Percentiles rank a stretch among this genome's conserved stretches.
Evolutionary conservation across 805 yeast genomes (phyloP).

Genomic region (Soucietia sequanensis): DNA sequence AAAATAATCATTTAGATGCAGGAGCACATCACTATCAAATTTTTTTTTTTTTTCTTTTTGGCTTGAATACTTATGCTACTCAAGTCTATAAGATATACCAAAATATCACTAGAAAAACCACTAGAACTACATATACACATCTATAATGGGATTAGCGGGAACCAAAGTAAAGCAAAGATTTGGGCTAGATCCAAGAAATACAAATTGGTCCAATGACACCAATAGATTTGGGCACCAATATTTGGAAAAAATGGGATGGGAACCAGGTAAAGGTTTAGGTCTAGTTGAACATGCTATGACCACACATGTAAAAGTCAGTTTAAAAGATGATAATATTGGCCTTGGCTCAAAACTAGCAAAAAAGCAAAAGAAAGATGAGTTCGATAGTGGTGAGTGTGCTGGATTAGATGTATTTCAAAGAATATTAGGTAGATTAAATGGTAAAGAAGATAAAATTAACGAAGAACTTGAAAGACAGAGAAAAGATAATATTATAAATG

Average conservation of each 20-base stretch:
- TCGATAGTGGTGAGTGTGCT: slow-evolving; percentile 79
- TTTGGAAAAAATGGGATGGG: slow-evolving; percentile 84
- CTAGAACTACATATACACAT: no score
- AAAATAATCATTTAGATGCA: slow-evolving; percentile 2
- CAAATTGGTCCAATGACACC: slow-evolving; percentile 88
- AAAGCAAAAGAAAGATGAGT: slow-evolving; percentile 59
- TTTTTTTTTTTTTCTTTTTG: slow-evolving; percentile 3
- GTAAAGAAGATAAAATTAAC: slow-evolving; percentile 67
- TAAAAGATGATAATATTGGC: slow-evolving; percentile 83
- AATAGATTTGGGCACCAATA: slow-evolving; percentile 86
- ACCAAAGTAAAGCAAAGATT: slow-evolving; percentile 77
- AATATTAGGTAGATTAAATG: slow-evolving; percentile 84
- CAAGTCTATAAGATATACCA: neutral
- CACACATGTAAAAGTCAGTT: slow-evolving; percentile 75
- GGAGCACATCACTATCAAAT: slow-evolving; percentile 1
- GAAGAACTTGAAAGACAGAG: slow-evolving; percentile 69
- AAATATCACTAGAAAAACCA: slow-evolving; percentile 1
- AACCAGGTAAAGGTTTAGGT: slow-evolving; percentile 88
- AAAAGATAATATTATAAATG: slow-evolving; percentile 68
- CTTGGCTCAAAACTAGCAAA: slow-evolving; percentile 79
- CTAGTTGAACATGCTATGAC: slow-evolving; percentile 62
- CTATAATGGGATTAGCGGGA: slow-evolving; percentile 87
- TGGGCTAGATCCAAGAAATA: slow-evolving; percentile 91
- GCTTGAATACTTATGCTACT: neutral
- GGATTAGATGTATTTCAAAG: slow-evolving; percentile 94